Evolutionary conservation across 1,284 basidiomycete genomes (phyloP).

Genomic region (Cystobasidium pallidum): DNA sequence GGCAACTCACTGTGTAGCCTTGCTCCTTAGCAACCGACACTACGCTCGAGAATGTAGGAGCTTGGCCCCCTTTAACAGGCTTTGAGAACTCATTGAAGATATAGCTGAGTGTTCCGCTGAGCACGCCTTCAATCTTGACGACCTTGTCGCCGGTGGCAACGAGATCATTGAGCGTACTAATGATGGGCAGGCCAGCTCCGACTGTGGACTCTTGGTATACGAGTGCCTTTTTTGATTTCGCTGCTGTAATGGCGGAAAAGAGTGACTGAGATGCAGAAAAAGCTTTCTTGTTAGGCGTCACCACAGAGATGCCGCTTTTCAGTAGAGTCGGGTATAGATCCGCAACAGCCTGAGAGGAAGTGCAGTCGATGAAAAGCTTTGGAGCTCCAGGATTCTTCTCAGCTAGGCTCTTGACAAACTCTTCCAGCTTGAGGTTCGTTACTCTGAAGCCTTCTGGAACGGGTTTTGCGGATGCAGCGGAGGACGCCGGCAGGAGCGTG

Average conservation of each 20-base stretch:
- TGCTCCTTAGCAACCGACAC: constrained; percentile 86
- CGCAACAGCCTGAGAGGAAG: constrained; percentile 82
- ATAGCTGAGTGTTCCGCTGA: constrained; percentile 95
- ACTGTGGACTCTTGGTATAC: constrained; percentile 92
- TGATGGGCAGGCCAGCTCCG: constrained; percentile 91
- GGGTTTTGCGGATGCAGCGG: constrained; percentile 54
- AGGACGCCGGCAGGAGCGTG: constrained; percentile 50
- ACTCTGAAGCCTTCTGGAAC: constrained; percentile 59
- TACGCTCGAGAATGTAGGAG: constrained; percentile 76
- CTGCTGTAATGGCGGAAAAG: constrained; percentile 70
- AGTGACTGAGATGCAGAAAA: constrained; percentile 76
- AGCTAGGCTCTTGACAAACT: constrained; percentile 54
- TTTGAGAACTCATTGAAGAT: constrained; percentile 96
- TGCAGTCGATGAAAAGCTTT: constrained; percentile 87
- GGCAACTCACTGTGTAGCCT: constrained; percentile 78
- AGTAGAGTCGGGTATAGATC: constrained; percentile 81
- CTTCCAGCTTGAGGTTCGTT: constrained; percentile 56
- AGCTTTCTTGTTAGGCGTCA: constrained; percentile 98
- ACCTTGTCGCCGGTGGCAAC: constrained; percentile 87
- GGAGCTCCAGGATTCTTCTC: constrained; percentile 59
- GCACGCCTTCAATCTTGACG: constrained; percentile 68
- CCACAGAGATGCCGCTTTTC: constrained; percentile 76
- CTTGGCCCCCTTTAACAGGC: constrained; percentile 58
- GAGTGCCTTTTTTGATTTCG: constrained; percentile 65
- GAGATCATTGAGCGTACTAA: constrained; percentile 87